Base-by-base conservation (phyloP, 257 asterid genomes). In the Schizonepeta tenuifolia region DNA sequence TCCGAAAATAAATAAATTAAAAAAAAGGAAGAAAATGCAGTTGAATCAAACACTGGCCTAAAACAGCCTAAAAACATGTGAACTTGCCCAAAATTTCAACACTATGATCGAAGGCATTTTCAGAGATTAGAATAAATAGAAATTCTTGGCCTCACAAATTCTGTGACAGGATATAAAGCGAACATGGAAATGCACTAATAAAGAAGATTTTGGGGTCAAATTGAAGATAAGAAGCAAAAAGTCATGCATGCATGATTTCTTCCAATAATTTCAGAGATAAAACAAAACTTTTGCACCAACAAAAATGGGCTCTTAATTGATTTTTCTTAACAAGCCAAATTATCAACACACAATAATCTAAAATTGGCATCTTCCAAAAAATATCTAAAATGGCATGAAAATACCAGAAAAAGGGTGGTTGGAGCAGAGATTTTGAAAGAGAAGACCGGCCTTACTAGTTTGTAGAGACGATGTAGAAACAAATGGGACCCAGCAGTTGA, bases 121-220 rank as follows among this genome's bases (percentile, higher is more conserved):
- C 2, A 50, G 56, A 15, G 36, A 22, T 17, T 64, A 31, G 46
- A 54, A 40, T 54, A 59, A 10, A 33, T 24, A 18, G 51, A 22
- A 54, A 46, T 51, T 44, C 43, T 9, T 18, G 62, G 24, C 35
- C 49, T 12, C 40, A 60, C 64, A 12, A 18, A 77, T 74, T 61
- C 28, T 7, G 65, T 35, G 67, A 35, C 49, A 35, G 51, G 26
- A 72, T 63, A 46, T 47, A 68, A 67, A 75, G 64, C 67, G 44
- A 31, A 18, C 24, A 50, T 50, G 56, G 56, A 17, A 17, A 17
- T 47, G 63, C 68, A 57, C 67, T 20, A 53, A 44, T 12, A 63
- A 58, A 60, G 65, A 72, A 67, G 76, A 54, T 43, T 41, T 71
- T 31, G 54, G 69, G 55, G 65, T 36, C 36, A 66, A 41, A 33